These are phyloP conservation scores for Aplosporella prunicola DNA, from an alignment of 2,329 filamentous ascomycete species.

Conservation along the genomic window DNA sequence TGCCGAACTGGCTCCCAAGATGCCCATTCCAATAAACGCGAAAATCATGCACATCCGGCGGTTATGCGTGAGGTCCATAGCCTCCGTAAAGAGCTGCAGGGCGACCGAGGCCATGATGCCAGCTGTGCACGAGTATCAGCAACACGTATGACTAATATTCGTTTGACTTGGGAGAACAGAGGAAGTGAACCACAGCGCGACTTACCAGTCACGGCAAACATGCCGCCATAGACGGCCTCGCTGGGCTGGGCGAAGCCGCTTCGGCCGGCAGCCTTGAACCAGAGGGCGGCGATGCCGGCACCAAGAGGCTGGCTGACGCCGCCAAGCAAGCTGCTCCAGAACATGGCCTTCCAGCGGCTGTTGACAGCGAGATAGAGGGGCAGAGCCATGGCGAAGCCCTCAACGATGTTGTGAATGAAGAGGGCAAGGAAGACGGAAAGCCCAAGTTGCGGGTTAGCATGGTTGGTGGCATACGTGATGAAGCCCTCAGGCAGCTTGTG, in stretches of 20 bases:
- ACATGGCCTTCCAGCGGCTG: conserved; percentile 70
- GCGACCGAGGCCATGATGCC: conserved; percentile 95
- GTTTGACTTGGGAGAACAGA: not conserved
- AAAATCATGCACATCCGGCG: conserved; percentile 67
- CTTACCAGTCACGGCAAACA: conserved; percentile 67
- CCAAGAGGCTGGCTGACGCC: conserved; percentile 82
- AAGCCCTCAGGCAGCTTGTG: conserved; percentile 87
- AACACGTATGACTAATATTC: not conserved
- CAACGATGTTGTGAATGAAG: conserved; percentile 96
- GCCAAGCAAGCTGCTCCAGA: conserved; percentile 74
- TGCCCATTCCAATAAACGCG: conserved; percentile 76
- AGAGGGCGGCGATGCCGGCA: conserved; percentile 71
- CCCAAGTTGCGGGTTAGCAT: conserved; percentile 80
- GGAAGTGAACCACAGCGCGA: not conserved
- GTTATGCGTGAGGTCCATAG: conserved; percentile 71
- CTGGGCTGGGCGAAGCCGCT: conserved; percentile 38
- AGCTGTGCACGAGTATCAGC: conserved; percentile 31
- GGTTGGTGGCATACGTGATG: conserved; percentile 94
- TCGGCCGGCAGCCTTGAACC: conserved; percentile 63
- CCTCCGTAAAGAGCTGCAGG: conserved; percentile 80
- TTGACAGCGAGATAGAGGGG: conserved; percentile 86
- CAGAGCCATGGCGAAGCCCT: conserved; percentile 89
- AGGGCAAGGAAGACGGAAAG: conserved; percentile 90
- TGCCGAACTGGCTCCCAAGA: conserved; percentile 77
- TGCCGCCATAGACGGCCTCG: conserved; percentile 58